Evolutionary conservation across 1,139 yeast species (phyloP).

Genomic region (Yamadazyma trypodendri): DNA sequence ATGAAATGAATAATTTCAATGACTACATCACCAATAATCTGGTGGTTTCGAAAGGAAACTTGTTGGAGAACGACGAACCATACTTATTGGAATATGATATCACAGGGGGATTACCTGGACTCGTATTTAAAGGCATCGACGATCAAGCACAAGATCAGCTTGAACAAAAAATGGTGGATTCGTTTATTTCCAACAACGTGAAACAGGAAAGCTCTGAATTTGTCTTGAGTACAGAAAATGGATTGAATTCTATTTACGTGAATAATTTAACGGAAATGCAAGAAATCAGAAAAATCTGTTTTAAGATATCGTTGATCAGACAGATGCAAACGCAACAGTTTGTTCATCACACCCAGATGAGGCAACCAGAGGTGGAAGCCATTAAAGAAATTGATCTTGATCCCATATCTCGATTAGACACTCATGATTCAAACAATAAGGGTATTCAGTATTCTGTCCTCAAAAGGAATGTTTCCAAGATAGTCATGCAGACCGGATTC

Average conservation of each 20-base stretch:
- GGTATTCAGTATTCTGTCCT: slow-evolving; percentile 66
- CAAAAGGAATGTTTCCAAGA: slow-evolving; percentile 68
- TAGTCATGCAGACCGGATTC: slow-evolving; percentile 92
- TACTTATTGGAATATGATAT: slow-evolving; percentile 83
- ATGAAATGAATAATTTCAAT: slow-evolving; percentile 57
- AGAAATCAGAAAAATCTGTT: slow-evolving; percentile 82
- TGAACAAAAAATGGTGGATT: slow-evolving; percentile 51
- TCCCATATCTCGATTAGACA: slow-evolving; percentile 68
- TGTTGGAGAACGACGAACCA: slow-evolving; percentile 62
- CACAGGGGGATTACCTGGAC: slow-evolving; percentile 74
- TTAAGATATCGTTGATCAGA: slow-evolving; percentile 82
- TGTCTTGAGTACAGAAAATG: slow-evolving; percentile 43
- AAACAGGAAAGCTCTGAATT: slow-evolving; percentile 32
- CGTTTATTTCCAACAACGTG: slow-evolving; percentile 21
- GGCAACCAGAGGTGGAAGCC: slow-evolving; percentile 63
- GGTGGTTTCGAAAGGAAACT: slow-evolving; percentile 41
- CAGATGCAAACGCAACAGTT: slow-evolving; percentile 87
- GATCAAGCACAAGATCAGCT: slow-evolving; percentile 44
- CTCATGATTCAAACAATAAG: slow-evolving; percentile 58
- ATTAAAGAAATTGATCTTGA: slow-evolving; percentile 74
- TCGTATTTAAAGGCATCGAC: slow-evolving; percentile 52
- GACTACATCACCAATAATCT: slow-evolving; percentile 46
- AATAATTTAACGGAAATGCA: slow-evolving; percentile 78
- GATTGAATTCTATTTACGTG: slow-evolving; percentile 60
- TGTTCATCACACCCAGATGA: slow-evolving; percentile 71